Conservation (phyloP, 2,329 filamentous ascomycete genomes). For the Ascochyta koolunga region DNA sequence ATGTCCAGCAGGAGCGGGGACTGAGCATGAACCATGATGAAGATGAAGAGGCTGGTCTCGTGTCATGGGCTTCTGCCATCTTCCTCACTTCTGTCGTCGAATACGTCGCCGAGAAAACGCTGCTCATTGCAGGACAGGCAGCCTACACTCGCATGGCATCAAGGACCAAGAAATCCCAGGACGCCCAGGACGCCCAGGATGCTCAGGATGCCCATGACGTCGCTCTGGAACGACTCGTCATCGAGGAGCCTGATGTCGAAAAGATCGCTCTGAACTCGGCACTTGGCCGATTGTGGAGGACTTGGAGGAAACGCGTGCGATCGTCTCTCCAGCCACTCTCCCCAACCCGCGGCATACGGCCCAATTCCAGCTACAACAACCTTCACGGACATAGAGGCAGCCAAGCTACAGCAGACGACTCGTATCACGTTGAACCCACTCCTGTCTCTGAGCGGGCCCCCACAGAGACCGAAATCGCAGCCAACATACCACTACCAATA, state of each 20-base stretch:
- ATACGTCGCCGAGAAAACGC: slow-evolving; percentile 87
- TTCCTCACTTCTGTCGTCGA: slow-evolving; percentile 95
- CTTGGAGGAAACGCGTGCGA: slow-evolving; percentile 88
- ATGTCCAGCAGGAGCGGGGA: slow-evolving; percentile 75
- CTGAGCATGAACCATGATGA: slow-evolving; percentile 61
- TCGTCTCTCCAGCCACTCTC: slow-evolving; percentile 35
- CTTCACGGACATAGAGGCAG: slow-evolving; percentile 38
- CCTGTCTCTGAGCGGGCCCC: slow-evolving; percentile 51
- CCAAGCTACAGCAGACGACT: slow-evolving; percentile 36
- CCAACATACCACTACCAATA: slow-evolving; percentile 71
- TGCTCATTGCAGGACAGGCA: slow-evolving; percentile 86
- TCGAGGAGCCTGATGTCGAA: slow-evolving; percentile 92
- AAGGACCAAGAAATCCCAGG: slow-evolving; percentile 46
- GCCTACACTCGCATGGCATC: slow-evolving; percentile 68
- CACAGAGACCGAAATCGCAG: slow-evolving; percentile 56
- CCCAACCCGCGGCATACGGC: slow-evolving; percentile 35
- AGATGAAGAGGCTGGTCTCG: slow-evolving; percentile 51
- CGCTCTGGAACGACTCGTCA: slow-evolving; percentile 70
- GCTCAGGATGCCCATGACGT: slow-evolving; percentile 60
- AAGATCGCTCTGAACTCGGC: slow-evolving; percentile 88
- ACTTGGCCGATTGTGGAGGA: slow-evolving; percentile 87
- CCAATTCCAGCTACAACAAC: slow-evolving; percentile 37
- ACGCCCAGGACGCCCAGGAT: slow-evolving; percentile 51
- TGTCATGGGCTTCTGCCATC: slow-evolving; percentile 91
- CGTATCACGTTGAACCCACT: slow-evolving; percentile 26